Evolutionary conservation across 2,329 filamentous ascomycete genomes (phyloP).

Genomic region (Verruconis gallopava): DNA sequence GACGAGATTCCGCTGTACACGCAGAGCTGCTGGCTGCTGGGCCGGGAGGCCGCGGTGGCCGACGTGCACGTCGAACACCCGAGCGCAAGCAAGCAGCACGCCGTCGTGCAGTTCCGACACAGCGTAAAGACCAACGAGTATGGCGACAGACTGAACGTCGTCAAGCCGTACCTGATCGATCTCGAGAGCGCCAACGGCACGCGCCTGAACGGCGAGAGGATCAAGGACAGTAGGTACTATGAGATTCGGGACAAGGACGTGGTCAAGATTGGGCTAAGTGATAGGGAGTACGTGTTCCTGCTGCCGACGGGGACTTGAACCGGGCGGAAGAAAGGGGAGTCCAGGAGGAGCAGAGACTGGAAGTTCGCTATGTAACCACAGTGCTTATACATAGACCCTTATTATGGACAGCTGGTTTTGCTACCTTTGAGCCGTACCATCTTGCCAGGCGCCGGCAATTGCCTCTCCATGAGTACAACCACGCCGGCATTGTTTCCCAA

Average conservation of each 20-base stretch:
- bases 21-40: slow-evolving; percentile 83
- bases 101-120: slow-evolving; percentile 84
- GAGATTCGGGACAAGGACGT: slow-evolving; percentile 85
- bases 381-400: too few relatives aligned
- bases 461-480: too few relatives aligned
- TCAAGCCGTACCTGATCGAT: slow-evolving; percentile 77
- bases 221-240: slow-evolving; percentile 67
- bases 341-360: too few relatives aligned
- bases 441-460: too few relatives aligned
- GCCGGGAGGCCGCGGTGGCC: slow-evolving; percentile 65
- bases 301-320: slow-evolving; percentile 35
- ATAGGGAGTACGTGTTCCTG: slow-evolving; percentile 93
- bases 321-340: too few relatives aligned
- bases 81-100: slow-evolving; percentile 90
- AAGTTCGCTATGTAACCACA: too few relatives aligned
- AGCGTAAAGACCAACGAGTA: slow-evolving; percentile 28
- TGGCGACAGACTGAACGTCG: slow-evolving; percentile 35
- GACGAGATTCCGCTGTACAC: slow-evolving; percentile 66
- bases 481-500: too few relatives aligned
- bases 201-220: slow-evolving; percentile 58
- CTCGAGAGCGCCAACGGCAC: slow-evolving; percentile 90
- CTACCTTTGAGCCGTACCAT: too few relatives aligned
- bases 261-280: slow-evolving; percentile 73
- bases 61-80: slow-evolving; percentile 81
- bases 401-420: too few relatives aligned